Conservation (phyloP, 805 yeast species). For the Metschnikowia henanensis region DNA sequence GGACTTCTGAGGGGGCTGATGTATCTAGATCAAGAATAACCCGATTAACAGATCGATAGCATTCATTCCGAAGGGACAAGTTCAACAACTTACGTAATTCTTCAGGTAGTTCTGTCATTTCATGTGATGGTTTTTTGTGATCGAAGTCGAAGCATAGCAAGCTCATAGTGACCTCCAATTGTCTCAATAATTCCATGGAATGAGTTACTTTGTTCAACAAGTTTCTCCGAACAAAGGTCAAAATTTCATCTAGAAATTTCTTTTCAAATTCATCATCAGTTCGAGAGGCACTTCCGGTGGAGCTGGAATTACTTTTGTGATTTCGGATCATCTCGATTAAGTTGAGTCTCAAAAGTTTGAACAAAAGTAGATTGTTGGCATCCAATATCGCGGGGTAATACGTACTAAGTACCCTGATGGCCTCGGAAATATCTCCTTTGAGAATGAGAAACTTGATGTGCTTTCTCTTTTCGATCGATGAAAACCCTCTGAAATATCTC, state of each 20-base stretch:
- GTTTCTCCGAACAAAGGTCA: constrained; percentile 60
- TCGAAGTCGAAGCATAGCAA: constrained; percentile 56
- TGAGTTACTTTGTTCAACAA: constrained; percentile 61
- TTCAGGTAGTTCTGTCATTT: constrained; percentile 49
- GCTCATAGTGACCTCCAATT: constrained; percentile 83
- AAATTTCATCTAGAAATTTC: constrained; percentile 51
- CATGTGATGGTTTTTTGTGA: constrained; percentile 30
- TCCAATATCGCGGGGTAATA: constrained; percentile 67
- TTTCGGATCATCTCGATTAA: constrained; percentile 76
- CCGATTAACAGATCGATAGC: constrained; percentile 70
- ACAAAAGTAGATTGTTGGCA: constrained; percentile 62
- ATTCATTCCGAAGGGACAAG: constrained; percentile 57
- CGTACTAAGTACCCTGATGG: constrained; percentile 56
- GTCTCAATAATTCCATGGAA: constrained; percentile 59
- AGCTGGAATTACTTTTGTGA: constrained; percentile 25
- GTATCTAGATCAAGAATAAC: constrained; percentile 48
- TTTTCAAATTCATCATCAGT: constrained; percentile 31
- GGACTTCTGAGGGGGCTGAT: constrained; percentile 4
- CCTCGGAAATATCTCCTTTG: constrained; percentile 59
- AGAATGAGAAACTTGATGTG: constrained; percentile 53
- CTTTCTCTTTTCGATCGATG: constrained; percentile 52
- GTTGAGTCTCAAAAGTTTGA: constrained; percentile 68
- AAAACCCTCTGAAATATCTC: constrained; percentile 34
- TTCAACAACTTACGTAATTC: constrained; percentile 58
- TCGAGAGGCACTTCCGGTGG: neutral